phyloP scores from a whole-genome alignment of 2,329 filamentous ascomycete genomes.

The Diaporthe velutina region DNA sequence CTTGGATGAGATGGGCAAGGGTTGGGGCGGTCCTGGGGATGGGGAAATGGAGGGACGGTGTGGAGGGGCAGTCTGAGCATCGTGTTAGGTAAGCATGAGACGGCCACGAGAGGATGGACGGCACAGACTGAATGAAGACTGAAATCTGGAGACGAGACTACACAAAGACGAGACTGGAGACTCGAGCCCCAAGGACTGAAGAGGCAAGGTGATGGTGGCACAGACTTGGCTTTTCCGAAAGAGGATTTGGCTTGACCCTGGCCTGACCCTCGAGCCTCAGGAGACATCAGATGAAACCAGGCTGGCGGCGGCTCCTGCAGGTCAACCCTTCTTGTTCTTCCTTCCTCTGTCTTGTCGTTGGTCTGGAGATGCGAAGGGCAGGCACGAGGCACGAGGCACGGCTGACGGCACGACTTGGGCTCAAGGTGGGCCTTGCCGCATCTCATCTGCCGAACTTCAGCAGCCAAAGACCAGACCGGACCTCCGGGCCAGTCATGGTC shows the following conservation, averaged over 20 bases:
- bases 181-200: not conserved
- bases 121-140: not conserved
- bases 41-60: not conserved
- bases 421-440: not conserved
- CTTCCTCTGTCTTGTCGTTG: not conserved
- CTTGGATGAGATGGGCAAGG: conserved; percentile 4
- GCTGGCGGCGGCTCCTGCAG: conserved; percentile 37
- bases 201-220: not conserved
- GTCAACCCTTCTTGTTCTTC: conserved; percentile 8
- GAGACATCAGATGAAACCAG: conserved; percentile 39
- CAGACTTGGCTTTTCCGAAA: conserved; percentile 11
- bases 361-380: conserved; percentile 1
- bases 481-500: conserved; percentile 15
- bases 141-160: not conserved
- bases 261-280: conserved; percentile 16
- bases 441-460: conserved; percentile 24
- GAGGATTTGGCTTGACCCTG: not conserved
- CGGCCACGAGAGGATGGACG: not conserved
- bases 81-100: conserved; percentile 26
- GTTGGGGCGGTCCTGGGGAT: not conserved
- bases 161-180: not conserved
- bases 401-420: not conserved
- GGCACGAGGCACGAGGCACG: not conserved
- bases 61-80: not conserved
- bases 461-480: conserved; percentile 23